Conservation (phyloP, 306 rosid genomes). For the Urtica urens region DNA sequence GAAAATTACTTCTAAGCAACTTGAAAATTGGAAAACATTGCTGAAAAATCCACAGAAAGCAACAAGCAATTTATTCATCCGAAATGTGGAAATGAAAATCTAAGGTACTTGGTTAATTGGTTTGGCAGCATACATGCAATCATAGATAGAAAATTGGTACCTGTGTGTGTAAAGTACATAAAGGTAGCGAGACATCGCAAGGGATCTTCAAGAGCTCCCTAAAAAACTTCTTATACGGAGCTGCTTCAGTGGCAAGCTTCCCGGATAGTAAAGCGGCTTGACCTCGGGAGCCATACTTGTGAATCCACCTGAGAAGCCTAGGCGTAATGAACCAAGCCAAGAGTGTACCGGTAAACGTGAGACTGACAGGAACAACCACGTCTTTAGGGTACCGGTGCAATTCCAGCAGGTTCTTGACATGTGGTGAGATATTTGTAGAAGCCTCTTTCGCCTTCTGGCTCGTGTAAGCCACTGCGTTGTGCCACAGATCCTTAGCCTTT, state of each 20-base stretch:
- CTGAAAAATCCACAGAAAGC: too few relatives aligned
- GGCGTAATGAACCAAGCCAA: constrained; percentile 89
- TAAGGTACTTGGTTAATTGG: too few relatives aligned
- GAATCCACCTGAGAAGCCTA: constrained; percentile 57
- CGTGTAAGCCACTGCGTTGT: too few relatives aligned
- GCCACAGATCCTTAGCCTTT: constrained; percentile 48
- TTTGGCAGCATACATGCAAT: too few relatives aligned
- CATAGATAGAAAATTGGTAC: too few relatives aligned
- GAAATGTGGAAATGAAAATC: too few relatives aligned
- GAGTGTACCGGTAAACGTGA: constrained; percentile 47
- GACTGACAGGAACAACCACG: constrained; percentile 53
- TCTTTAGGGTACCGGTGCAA: constrained; percentile 52
- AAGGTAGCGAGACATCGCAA: constrained; percentile 68
- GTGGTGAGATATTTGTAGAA: constrained; percentile 48
- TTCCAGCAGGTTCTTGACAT: constrained; percentile 51
- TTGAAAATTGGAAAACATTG: too few relatives aligned
- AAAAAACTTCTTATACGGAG: constrained; percentile 73
- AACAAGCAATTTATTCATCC: too few relatives aligned
- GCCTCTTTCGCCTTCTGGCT: constrained; percentile 56
- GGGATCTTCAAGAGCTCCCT: constrained; percentile 95
- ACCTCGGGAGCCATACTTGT: constrained; percentile 52
- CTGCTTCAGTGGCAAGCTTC: constrained; percentile 20
- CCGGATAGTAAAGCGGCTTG: constrained; percentile 39
- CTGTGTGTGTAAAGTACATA: constrained; percentile 72
- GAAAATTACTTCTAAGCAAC: too few relatives aligned